phyloP scores from a whole-genome alignment of 2,329 filamentous ascomycete genomes.

The Ophiocordyceps sinensis region DNA sequence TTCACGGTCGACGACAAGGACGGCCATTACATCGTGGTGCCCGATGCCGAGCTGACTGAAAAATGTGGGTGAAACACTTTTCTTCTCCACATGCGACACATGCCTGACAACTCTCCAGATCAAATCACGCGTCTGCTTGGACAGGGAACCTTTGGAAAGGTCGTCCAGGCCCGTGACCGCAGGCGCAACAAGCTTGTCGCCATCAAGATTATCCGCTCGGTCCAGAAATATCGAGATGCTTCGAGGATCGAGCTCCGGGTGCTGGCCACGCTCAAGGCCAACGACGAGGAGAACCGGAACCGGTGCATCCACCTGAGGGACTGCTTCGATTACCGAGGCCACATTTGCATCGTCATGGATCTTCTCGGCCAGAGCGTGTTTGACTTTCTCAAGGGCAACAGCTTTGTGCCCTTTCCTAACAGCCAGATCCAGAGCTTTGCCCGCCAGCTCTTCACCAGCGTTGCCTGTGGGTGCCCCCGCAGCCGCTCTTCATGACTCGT shows the following conservation, averaged over 20 bases:
- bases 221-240: constrained; percentile 95
- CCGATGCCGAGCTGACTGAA: constrained; percentile 73
- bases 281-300: constrained; percentile 84
- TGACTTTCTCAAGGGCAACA: constrained; percentile 91
- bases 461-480: constrained; percentile 60
- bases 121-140: constrained; percentile 80
- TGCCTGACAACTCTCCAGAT: constrained; percentile 36
- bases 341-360: constrained; percentile 78
- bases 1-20: constrained; percentile 85
- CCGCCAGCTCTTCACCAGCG: constrained; percentile 90
- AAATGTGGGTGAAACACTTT: constrained; percentile 57
- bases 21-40: constrained; percentile 88
- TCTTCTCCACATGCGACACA: background rate
- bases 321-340: constrained; percentile 92
- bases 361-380: constrained; percentile 89
- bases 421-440: constrained; percentile 98
- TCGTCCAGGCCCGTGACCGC: constrained; percentile 81
- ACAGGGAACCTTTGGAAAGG: constrained; percentile 96
- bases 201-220: constrained; percentile 95
- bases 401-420: constrained; percentile 93
- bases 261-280: constrained; percentile 77
- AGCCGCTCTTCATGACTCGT: background rate
- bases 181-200: constrained; percentile 66
- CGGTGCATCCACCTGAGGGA: constrained; percentile 93
- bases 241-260: constrained; percentile 90